Evolutionary conservation across 2,329 filamentous ascomycete species (phyloP).

Genomic region (Akanthomyces dipterigenus): DNA sequence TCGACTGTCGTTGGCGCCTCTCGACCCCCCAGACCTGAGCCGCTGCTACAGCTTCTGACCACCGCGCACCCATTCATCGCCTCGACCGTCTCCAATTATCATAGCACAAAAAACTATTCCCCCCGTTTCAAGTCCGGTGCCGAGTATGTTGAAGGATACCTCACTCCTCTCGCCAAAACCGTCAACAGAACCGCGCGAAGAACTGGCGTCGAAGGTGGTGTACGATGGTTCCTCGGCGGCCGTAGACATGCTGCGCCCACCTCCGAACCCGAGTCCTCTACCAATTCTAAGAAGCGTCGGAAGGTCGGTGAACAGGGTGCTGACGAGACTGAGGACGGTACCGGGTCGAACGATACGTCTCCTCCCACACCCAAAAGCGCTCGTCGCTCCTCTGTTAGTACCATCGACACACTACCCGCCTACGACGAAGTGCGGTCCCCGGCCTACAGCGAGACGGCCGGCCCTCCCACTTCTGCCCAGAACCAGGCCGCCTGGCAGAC

Average conservation of each 20-base stretch:
- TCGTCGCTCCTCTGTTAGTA: conserved; percentile 59
- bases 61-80: conserved; percentile 83
- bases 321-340: conserved; percentile 20
- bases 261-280: conserved; percentile 40
- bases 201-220: conserved; percentile 80
- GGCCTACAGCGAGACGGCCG: conserved; percentile 58
- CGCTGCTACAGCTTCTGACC: conserved; percentile 77
- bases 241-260: conserved; percentile 43
- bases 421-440: conserved; percentile 76
- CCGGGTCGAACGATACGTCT: conserved; percentile 20
- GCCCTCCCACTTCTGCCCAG: conserved; percentile 18
- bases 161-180: conserved; percentile 79
- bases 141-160: conserved; percentile 82
- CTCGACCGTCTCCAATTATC: conserved; percentile 79
- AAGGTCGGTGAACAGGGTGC: conserved; percentile 43
- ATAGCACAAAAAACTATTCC: conserved; percentile 82
- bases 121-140: conserved; percentile 83
- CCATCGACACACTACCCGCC: conserved; percentile 69
- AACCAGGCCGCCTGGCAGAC: conserved; percentile 62
- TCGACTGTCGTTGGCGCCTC: conserved; percentile 16
- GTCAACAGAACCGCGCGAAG: conserved; percentile 76
- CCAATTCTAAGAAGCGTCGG: conserved; percentile 50
- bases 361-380: conserved; percentile 24
- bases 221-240: conserved; percentile 72
- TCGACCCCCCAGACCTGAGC: conserved; percentile 57